phyloP scores from a whole-genome alignment of 176 grass and related monocot genomes.

The Rhynchospora breviuscula region DNA sequence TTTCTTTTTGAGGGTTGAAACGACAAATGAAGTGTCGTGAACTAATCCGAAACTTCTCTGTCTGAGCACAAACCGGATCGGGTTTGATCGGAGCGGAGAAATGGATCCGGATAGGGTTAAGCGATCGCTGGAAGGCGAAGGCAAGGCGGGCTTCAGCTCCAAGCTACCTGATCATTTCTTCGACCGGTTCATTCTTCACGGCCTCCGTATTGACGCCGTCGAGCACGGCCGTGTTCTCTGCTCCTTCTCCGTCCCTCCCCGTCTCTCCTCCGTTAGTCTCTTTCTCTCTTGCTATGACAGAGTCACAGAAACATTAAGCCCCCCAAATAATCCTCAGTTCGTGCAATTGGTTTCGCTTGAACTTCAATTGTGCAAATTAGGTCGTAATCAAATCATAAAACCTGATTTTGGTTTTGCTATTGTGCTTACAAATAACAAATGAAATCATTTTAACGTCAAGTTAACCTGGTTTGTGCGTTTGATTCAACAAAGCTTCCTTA shows the following conservation, averaged over 20 bases:
- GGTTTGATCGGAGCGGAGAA: too few species aligned
- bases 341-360: neutral
- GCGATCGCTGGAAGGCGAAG: too few species aligned
- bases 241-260: conserved; percentile 55
- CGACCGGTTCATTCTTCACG: conserved; percentile 46
- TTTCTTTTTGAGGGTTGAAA: too few species aligned
- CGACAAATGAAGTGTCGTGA: too few species aligned
- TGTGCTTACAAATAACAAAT: neutral
- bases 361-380: conserved; percentile 4
- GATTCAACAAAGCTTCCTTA: neutral
- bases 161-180: conserved; percentile 28
- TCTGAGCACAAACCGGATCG: too few species aligned
- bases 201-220: conserved; percentile 39
- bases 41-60: too few species aligned
- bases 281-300: too few species aligned
- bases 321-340: conserved; percentile 19
- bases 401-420: neutral
- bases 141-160: too few species aligned
- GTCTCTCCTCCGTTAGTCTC: conserved; percentile 35
- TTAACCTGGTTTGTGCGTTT: neutral
- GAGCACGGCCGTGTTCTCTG: conserved; percentile 66
- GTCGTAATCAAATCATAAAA: neutral
- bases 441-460: neutral
- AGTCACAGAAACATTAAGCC: too few species aligned
- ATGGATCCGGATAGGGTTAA: too few species aligned